Percentiles rank a stretch among this genome's conserved stretches.
Conservation (phyloP, 345 rosid genomes). For the Salix dunnii region DNA sequence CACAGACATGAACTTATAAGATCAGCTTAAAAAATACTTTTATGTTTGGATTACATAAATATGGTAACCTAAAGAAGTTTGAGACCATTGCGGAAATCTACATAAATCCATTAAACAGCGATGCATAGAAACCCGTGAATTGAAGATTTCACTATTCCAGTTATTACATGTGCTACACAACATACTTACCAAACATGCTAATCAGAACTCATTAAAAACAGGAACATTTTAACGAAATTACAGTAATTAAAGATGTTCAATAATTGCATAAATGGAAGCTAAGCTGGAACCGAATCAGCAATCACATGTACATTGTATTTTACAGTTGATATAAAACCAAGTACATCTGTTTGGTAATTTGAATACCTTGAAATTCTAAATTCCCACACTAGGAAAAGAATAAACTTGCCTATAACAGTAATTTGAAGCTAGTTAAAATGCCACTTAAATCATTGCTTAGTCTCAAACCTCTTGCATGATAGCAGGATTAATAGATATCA, state of each 20-base stretch:
- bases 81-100: not conserved
- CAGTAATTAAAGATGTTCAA: not conserved
- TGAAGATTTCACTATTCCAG: not conserved
- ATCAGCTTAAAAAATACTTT: not conserved
- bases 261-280: not conserved
- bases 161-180: not conserved
- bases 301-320: not conserved
- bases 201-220: not conserved
- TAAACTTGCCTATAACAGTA: not conserved
- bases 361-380: not conserved
- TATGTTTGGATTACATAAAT: not conserved
- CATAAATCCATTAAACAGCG: not conserved
- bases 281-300: not conserved
- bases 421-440: not conserved
- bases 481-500: not conserved
- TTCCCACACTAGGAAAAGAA: too few relatives aligned
- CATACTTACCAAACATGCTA: not conserved
- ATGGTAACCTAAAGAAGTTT: not conserved
- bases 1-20: not conserved
- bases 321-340: not conserved
- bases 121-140: not conserved
- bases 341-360: not conserved
- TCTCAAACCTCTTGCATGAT: not conserved
- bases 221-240: not conserved
- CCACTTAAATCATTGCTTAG: not conserved